A percentile compares a stretch with the other conserved stretches of the same genome.
phyloP scores from a whole-genome alignment of 2,329 filamentous ascomycete genomes.

The Xylaria polymorpha region DNA sequence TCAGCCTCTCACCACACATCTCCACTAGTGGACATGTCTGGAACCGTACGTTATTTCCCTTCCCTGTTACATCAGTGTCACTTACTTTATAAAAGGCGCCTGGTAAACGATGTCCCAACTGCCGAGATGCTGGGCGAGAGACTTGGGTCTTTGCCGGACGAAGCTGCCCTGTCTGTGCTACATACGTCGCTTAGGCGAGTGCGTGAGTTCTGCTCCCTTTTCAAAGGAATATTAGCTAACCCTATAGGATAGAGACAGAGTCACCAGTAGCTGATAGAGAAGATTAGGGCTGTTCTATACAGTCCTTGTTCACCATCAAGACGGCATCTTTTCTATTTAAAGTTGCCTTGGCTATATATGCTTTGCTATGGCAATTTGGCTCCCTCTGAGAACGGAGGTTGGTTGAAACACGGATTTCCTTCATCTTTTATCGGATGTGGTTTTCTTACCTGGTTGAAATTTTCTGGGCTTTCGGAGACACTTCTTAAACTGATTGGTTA shows the following conservation, averaged over 20 bases:
- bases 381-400: neutral
- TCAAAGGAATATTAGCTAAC: neutral
- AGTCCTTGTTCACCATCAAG: neutral
- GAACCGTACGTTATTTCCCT: slow-evolving; percentile 29
- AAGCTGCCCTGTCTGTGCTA: slow-evolving; percentile 43
- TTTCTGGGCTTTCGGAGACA: neutral
- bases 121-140: slow-evolving; percentile 35
- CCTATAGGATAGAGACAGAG: neutral
- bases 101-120: slow-evolving; percentile 43
- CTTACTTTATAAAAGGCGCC: slow-evolving; percentile 40
- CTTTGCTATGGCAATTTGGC: neutral
- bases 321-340: neutral
- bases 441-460: neutral
- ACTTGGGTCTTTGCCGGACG: slow-evolving; percentile 43
- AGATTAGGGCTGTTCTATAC: neutral
- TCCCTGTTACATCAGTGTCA: neutral
- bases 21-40: slow-evolving; percentile 38
- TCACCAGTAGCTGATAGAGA: neutral
- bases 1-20: slow-evolving; percentile 17
- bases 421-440: neutral
- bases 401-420: neutral
- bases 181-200: slow-evolving; percentile 39
- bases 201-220: neutral
- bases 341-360: too few relatives aligned
- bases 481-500: neutral